Percentiles rank a stretch among this genome's conserved stretches.
Conservation (phyloP, 108 stramenopile species). For the Stephanodiscus minutulus region DNA sequence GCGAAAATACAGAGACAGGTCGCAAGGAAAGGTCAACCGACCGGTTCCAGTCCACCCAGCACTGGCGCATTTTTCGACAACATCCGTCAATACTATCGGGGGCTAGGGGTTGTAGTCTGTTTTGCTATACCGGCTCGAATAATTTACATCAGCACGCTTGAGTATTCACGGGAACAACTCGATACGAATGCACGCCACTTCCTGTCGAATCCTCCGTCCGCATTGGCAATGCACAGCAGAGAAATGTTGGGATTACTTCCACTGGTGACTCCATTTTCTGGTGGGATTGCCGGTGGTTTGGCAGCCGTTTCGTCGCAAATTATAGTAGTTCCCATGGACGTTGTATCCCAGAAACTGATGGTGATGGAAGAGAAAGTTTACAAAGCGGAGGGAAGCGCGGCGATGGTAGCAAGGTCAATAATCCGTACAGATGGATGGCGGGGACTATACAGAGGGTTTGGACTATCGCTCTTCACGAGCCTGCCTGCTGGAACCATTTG, state of each 20-base stretch:
- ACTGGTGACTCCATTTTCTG: slow-evolving; percentile 46
- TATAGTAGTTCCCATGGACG: slow-evolving; percentile 65
- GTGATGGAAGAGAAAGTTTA: slow-evolving; percentile 37
- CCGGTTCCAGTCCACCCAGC: background rate
- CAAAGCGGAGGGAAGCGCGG: slow-evolving; percentile 29
- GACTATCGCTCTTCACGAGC: slow-evolving; percentile 52
- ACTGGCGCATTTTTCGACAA: slow-evolving; percentile 16
- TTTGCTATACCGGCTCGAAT: slow-evolving; percentile 56
- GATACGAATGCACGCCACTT: slow-evolving; percentile 28
- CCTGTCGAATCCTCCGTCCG: slow-evolving; percentile 38
- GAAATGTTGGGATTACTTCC: slow-evolving; percentile 28
- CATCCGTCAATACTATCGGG: slow-evolving; percentile 48
- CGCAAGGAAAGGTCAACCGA: slow-evolving; percentile 7
- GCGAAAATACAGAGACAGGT: slow-evolving; percentile 56
- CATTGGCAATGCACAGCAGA: slow-evolving; percentile 12
- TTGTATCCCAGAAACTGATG: slow-evolving; percentile 62
- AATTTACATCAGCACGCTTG: slow-evolving; percentile 49
- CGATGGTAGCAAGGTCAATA: slow-evolving; percentile 30
- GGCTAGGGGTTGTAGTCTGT: slow-evolving; percentile 52
- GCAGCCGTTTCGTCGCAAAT: slow-evolving; percentile 56
- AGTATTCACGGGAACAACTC: slow-evolving; percentile 40
- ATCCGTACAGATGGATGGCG: slow-evolving; percentile 34
- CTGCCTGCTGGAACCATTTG: slow-evolving; percentile 57
- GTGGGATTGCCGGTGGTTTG: slow-evolving; percentile 59
- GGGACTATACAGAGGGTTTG: slow-evolving; percentile 57